Evolutionary conservation across 345 rosid species (phyloP), one percentile per base, ranked within the genome.

Genomic region (Dimocarpus longan): DNA sequence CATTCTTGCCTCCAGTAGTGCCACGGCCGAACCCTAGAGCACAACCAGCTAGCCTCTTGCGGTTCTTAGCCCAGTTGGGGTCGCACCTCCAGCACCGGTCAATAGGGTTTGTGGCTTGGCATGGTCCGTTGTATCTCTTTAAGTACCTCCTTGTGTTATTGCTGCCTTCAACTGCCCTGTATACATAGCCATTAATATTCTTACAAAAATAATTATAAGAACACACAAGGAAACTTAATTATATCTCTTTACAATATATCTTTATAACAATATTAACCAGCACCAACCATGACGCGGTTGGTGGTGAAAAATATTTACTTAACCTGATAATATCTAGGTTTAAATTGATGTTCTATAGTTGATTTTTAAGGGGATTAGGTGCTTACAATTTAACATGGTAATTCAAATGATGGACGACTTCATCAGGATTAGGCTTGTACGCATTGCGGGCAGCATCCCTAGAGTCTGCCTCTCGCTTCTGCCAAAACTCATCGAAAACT

Each of bases 11-110:
- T 54, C 85, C 85, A 0, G 60, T 76, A 57, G 82, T 37, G 13
- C 19, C 66, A 8, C 78, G 78, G 22, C 78, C 85, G 46, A 83
- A 83, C 15, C 85, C 85, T 21, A 66, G 70, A 16, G 59, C 83
- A 8, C 85, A 83, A 8, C 32, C 52, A 28, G 82, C 85, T 4
- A 79, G 82, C 75, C 70, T 80, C 72, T 72, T 60, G 66, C 90
- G 81, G 80, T 84, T 5, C 9, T 18, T 43, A 2, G 79, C 87
- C 90, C 90, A 88, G 79, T 82, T 40, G 8, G 6, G 37, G 42
- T 39, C 73, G 73, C 90, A 88, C 62, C 90, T 73, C 88, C 90
- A 85, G 84, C 90, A 88, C 18, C 75, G 43, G 76, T 88, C 88
- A 39, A 88, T 88, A 9, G 90, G 88, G 80, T 88, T 88, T 13